Percentiles rank a stretch among this genome's conserved stretches.
Conservation (phyloP, 345 rosid species). For the Murraya koenigii region DNA sequence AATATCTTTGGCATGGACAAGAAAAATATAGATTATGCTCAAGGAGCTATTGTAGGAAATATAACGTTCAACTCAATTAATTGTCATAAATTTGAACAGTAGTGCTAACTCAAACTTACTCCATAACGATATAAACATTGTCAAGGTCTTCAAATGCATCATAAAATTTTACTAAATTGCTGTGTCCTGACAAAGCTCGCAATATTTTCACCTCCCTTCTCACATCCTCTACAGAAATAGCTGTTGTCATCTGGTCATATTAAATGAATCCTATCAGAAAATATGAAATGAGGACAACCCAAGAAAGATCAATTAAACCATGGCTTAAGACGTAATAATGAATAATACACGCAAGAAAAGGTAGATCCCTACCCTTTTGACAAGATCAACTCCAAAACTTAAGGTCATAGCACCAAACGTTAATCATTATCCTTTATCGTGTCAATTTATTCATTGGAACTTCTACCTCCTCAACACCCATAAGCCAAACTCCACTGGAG, state of each 20-base stretch:
- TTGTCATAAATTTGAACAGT: background rate
- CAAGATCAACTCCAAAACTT: background rate
- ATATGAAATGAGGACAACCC: background rate
- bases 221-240: conserved; percentile 95
- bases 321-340: background rate
- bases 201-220: conserved; percentile 95
- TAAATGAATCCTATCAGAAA: conserved; percentile 12
- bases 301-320: background rate
- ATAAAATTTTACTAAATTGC: conserved; percentile 73
- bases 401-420: background rate
- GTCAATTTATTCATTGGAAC: background rate
- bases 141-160: conserved; percentile 87
- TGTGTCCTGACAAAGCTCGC: conserved; percentile 84
- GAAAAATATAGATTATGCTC: background rate
- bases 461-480: background rate
- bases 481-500: background rate
- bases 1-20: background rate
- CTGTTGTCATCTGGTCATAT: conserved; percentile 80
- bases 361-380: background rate
- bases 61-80: background rate
- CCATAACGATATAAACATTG: conserved; percentile 90
- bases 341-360: background rate
- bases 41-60: background rate
- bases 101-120: conserved; percentile 49
- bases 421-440: background rate